These are phyloP conservation scores for Rubia balearica DNA, from an alignment of 305 asterid species.

Conservation along the genomic window DNA sequence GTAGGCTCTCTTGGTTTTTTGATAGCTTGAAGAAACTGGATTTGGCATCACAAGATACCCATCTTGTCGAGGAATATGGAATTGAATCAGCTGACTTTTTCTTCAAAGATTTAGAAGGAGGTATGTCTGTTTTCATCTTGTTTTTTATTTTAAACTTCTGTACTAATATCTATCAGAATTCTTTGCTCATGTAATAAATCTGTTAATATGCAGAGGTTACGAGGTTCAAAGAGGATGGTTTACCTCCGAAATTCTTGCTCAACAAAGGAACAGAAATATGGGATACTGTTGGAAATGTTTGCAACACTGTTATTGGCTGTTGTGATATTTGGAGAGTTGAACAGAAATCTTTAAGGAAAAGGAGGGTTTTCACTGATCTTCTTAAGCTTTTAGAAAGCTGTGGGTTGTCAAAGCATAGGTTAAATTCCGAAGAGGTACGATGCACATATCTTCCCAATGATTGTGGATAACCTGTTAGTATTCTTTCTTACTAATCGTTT, in stretches of 20 bases:
- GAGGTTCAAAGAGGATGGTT: constrained; percentile 26
- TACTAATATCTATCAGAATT: neutral
- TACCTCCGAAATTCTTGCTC: constrained; percentile 33
- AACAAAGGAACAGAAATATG: constrained; percentile 38
- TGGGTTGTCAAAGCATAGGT: constrained; percentile 73
- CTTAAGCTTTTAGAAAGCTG: constrained; percentile 60
- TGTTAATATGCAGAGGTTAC: constrained; percentile 37
- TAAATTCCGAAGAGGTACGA: constrained; percentile 47
- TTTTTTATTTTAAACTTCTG: neutral
- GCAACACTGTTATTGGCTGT: constrained; percentile 41
- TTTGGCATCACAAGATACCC: constrained; percentile 20
- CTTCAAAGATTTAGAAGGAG: constrained; percentile 25
- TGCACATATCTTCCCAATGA: constrained; percentile 4
- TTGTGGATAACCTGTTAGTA: neutral
- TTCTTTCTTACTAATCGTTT: constrained; percentile 11
- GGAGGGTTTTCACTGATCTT: constrained; percentile 66
- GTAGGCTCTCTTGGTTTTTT: constrained; percentile 52
- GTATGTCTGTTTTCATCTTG: constrained; percentile 1
- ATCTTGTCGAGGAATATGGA: constrained; percentile 20
- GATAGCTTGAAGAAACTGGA: constrained; percentile 55
- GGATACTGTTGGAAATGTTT: constrained; percentile 43
- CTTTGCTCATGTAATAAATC: constrained; percentile 1
- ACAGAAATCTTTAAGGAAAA: constrained; percentile 48
- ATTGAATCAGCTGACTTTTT: constrained; percentile 22
- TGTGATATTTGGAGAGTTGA: constrained; percentile 68